Conservation (phyloP, 345 rosid genomes). For the Murraya koenigii region DNA sequence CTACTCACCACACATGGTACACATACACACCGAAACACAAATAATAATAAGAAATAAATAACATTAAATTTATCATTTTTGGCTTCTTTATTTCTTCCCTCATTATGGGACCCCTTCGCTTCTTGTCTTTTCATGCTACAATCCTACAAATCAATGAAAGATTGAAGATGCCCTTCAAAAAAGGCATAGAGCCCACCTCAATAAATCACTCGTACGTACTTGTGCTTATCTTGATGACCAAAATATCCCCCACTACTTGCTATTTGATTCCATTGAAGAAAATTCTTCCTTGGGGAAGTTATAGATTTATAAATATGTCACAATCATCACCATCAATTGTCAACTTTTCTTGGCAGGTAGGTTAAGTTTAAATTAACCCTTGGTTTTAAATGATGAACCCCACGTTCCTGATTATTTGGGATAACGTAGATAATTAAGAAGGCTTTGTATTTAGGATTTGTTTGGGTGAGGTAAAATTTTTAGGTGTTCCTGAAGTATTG, state of each 20-base stretch:
- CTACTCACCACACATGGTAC: not conserved
- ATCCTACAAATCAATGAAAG: constrained; percentile 8
- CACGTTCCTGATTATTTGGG: not conserved
- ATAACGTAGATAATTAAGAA: not conserved
- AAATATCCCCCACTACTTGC: not conserved
- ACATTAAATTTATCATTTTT: constrained; percentile 5
- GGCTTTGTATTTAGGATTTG: too few relatives aligned
- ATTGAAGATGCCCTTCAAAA: constrained; percentile 10
- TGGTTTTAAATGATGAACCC: constrained; percentile 11
- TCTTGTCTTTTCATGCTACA: constrained; percentile 18
- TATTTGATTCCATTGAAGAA: not conserved
- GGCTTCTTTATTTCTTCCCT: not conserved
- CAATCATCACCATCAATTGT: constrained; percentile 33
- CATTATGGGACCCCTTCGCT: constrained; percentile 16
- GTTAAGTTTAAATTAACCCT: constrained; percentile 6
- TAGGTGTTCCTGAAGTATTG: too few relatives aligned
- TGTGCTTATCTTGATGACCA: not conserved
- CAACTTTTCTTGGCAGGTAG: constrained; percentile 37
- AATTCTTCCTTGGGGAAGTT: constrained; percentile 9
- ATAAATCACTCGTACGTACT: not conserved
- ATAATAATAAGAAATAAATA: too few relatives aligned
- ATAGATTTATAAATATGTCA: constrained; percentile 12
- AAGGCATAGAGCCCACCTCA: constrained; percentile 29
- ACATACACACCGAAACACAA: not conserved
- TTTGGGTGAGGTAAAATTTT: not conserved